Conservation (phyloP, 2,329 filamentous ascomycete species). For the Byssochlamys sp. region DNA sequence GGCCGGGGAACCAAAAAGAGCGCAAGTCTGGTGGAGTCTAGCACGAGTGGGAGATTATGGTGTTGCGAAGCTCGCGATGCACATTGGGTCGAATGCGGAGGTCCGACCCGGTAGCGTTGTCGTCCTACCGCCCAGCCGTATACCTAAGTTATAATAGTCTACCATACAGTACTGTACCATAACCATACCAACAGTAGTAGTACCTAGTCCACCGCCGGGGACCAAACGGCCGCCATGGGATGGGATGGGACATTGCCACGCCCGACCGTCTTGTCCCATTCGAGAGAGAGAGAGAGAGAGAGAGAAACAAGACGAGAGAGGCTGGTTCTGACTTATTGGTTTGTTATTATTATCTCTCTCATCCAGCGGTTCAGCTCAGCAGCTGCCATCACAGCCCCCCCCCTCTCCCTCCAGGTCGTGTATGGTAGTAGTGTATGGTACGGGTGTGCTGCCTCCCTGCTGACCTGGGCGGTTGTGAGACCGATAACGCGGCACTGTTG, state of each 20-base stretch:
- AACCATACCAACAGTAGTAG: no score
- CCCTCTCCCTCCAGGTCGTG: no score
- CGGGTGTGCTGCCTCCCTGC: neutral
- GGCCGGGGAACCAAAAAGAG: constrained; percentile 17
- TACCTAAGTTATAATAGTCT: neutral
- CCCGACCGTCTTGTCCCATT: neutral
- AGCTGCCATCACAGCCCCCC: no score
- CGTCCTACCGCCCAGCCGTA: neutral
- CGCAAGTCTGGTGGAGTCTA: constrained; percentile 13
- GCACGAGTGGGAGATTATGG: constrained; percentile 13
- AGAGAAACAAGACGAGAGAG: neutral
- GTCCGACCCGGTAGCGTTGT: neutral
- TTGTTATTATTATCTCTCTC: no score
- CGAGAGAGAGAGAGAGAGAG: neutral
- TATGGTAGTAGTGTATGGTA: no score
- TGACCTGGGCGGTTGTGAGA: neutral
- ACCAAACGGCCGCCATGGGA: neutral
- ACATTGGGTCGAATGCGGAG: constrained; percentile 4
- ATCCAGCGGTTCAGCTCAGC: no score
- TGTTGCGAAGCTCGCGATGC: neutral
- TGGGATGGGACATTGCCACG: neutral
- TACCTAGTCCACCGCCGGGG: neutral
- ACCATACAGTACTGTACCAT: no score
- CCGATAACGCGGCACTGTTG: neutral
- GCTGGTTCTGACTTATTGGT: neutral